Evolutionary conservation across 768 basidiomycete genomes (phyloP), one percentile per base, ranked within the genome.

Genomic region (Lepiota venenata): DNA sequence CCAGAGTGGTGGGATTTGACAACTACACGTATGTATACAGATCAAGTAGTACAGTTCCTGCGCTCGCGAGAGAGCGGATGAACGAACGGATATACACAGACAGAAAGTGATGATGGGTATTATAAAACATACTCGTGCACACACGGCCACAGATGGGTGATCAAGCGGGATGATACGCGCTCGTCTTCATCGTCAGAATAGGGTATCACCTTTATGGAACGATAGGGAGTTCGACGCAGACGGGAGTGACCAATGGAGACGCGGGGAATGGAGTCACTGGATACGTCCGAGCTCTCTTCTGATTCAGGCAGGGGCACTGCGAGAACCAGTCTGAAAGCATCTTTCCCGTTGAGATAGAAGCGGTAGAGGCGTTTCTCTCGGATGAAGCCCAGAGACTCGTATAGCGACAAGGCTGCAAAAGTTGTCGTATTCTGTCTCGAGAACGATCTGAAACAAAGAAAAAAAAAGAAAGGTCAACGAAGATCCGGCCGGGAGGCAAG

Each of bases 361-460:
- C 97, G 83, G 66, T 88, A 86, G 15, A 99, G 77, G 3, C 95
- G 85, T 67, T 98, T 98, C 74, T 98, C 95, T 39, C 92, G 84
- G 21, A 98, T 89, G 71, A 99, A 99, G 0, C 97, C 97, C 41
- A 98, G 79, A 6, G 88, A 86, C 56, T 89, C 88, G 71, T 98
- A 98, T 11, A 99, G 75, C 2, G 88, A 84, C 14, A 98, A 79
- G 0, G 95, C 94, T 6, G 93, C 83, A 42, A 75, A 71, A 69
- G n/a, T 98, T 98, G 71, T 98, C 96, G 66, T 79, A 89, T 70
- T 99, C 97, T 3, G 97, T 98, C 73, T 98, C 97, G 55, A 98
- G 85, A 11, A 93, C 85, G 62, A 98, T 83, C 92, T 98, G 61
- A n/a, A n/a, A n/a, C n/a, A n/a, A n/a, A n/a, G n/a, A n/a, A n/a